A percentile compares a stretch with the other conserved stretches of the same genome.
Evolutionary conservation across 805 yeast species (phyloP).

Genomic region (Saturnispora hagleri): DNA sequence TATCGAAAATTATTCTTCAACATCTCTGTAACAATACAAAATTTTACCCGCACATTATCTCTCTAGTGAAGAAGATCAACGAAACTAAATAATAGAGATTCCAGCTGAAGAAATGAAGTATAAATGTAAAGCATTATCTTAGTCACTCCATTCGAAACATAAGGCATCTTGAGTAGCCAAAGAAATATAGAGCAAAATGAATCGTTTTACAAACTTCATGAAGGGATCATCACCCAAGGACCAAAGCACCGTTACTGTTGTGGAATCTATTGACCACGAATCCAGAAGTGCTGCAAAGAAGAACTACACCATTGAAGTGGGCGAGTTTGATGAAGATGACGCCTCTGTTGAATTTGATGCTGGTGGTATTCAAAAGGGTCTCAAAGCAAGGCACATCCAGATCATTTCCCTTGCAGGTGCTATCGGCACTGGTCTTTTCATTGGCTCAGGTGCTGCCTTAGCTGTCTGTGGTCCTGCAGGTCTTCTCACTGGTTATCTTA

Average conservation of each 20-base stretch:
- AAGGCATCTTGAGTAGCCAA: no score
- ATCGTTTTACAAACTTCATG: neutral
- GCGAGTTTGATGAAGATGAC: conserved; percentile 2
- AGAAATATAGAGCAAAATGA: neutral
- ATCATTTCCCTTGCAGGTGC: conserved; percentile 67
- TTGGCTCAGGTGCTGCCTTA: conserved; percentile 41
- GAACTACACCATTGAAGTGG: conserved; percentile 5
- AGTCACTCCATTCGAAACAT: no score
- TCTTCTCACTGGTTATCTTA: conserved; percentile 49
- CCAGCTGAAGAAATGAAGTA: no score
- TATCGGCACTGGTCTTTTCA: conserved; percentile 54
- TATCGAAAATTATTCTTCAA: no score
- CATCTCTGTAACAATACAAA: no score
- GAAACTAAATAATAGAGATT: no score
- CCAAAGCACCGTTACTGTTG: neutral
- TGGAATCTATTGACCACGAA: neutral
- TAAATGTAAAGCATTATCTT: no score
- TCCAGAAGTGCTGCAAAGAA: neutral
- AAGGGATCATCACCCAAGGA: neutral
- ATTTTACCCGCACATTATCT: no score
- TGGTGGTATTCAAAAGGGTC: conserved; percentile 30
- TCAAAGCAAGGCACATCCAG: conserved; percentile 44
- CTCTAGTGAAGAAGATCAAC: no score
- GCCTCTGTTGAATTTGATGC: neutral
- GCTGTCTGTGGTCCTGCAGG: conserved; percentile 26